A percentile compares a stretch with the other conserved stretches of the same genome.
Evolutionary conservation across 169 alveolate species (phyloP).

Genomic region (Plasmodium malariae): DNA sequence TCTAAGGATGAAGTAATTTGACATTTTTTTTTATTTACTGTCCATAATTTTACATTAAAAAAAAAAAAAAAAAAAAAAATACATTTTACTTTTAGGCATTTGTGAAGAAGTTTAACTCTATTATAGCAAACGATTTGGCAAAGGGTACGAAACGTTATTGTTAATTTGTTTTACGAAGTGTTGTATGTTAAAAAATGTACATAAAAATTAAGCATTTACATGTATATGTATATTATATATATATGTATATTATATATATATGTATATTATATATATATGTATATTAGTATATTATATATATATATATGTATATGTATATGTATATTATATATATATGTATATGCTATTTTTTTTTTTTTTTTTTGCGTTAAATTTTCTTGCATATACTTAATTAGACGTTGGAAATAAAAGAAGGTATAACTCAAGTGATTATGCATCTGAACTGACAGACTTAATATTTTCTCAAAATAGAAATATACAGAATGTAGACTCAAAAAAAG

Average conservation of each 20-base stretch:
- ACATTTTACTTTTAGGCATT: conserved; percentile 18
- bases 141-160: conserved; percentile 14
- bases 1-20: conserved; percentile 75
- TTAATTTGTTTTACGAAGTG: not conserved
- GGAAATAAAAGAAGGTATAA: conserved; percentile 31
- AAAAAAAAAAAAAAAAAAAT: not conserved
- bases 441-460: conserved; percentile 33
- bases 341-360: not conserved
- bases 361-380: too few species aligned
- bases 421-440: conserved; percentile 20
- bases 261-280: not conserved
- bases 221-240: not conserved
- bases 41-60: not conserved
- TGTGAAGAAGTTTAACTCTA: conserved; percentile 48
- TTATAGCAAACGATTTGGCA: conserved; percentile 56
- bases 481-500: conserved; percentile 32
- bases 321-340: not conserved
- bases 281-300: too few species aligned
- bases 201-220: not conserved
- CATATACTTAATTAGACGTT: not conserved
- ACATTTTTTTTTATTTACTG: not conserved
- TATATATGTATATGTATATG: not conserved
- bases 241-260: not conserved
- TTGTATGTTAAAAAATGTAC: not conserved
- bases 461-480: conserved; percentile 12